These are phyloP conservation scores for Yarrowia sp. DNA, from an alignment of 805 yeast genomes.

Conservation along the genomic window DNA sequence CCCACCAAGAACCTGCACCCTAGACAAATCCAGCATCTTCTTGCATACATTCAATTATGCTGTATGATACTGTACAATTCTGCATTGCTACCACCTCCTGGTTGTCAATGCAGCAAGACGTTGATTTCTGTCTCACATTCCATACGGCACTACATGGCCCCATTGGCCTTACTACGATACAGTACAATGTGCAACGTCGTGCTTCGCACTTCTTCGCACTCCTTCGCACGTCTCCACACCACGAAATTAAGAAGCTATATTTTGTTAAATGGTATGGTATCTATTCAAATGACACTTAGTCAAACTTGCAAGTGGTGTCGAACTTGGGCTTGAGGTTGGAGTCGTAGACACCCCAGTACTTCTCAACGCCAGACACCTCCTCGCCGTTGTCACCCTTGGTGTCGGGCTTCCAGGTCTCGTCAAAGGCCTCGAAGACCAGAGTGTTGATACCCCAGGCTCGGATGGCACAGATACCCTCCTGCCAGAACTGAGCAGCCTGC, in stretches of 20 bases:
- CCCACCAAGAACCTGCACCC: too few species aligned
- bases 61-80: too few species aligned
- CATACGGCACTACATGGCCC: too few species aligned
- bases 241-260: not conserved
- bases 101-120: too few species aligned
- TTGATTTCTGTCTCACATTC: too few species aligned
- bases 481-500: conserved; percentile 81
- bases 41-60: too few species aligned
- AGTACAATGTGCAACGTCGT: too few species aligned
- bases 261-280: not conserved
- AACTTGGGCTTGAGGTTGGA: conserved; percentile 40
- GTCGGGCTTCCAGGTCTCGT: conserved; percentile 94
- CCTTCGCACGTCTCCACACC: too few species aligned
- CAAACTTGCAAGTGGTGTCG: conserved; percentile 32
- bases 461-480: conserved; percentile 84
- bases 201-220: not conserved
- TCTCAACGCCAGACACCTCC: conserved; percentile 72
- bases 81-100: too few species aligned
- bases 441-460: conserved; percentile 96
- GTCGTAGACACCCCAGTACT: conserved; percentile 88
- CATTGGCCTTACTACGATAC: too few species aligned
- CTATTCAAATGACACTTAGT: conserved; percentile 13
- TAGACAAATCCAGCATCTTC: too few species aligned
- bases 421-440: conserved; percentile 89
- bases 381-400: conserved; percentile 54